phyloP scores from a whole-genome alignment of 768 basidiomycete genomes.

The Coprinellus aureogranulatus region DNA sequence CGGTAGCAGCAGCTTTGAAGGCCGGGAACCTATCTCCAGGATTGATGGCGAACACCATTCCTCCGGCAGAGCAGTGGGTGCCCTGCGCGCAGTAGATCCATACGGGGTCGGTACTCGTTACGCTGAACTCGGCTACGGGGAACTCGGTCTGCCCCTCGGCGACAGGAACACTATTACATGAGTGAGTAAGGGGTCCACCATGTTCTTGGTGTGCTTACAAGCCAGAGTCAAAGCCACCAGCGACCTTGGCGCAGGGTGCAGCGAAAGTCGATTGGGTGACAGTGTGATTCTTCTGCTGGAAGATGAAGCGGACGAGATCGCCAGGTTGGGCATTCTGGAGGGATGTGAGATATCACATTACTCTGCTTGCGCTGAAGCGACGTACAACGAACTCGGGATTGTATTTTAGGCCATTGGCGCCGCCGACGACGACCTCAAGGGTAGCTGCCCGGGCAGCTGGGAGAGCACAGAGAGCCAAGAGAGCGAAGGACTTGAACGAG shows the following conservation, averaged over 20 bases:
- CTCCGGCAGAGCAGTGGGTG: conserved; percentile 20
- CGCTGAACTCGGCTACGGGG: conserved; percentile 41
- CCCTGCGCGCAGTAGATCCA: conserved; percentile 15
- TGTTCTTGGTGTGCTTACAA: conserved; percentile 40
- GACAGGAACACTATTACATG: conserved; percentile 42
- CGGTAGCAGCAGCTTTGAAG: conserved; percentile 55
- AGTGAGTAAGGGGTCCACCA: neutral
- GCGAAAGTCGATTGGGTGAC: conserved; percentile 56
- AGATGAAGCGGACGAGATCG: conserved; percentile 48
- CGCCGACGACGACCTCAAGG: conserved; percentile 49
- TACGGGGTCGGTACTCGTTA: conserved; percentile 20
- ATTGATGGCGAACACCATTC: conserved; percentile 38
- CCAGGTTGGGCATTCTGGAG: conserved; percentile 43
- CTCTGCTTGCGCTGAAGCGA: conserved; percentile 8
- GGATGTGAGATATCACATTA: neutral
- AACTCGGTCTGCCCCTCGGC: conserved; percentile 41
- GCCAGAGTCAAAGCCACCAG: conserved; percentile 54
- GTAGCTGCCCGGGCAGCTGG: conserved; percentile 33
- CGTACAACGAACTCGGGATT: conserved; percentile 41
- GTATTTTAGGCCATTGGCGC: conserved; percentile 38
- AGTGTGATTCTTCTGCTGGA: conserved; percentile 58
- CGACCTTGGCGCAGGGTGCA: conserved; percentile 40
- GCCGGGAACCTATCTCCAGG: conserved; percentile 51
- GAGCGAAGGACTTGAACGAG: conserved; percentile 12
- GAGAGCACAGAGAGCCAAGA: conserved; percentile 20